Base-by-base conservation (phyloP, 805 yeast species). In the Saturnispora gosingensis region DNA sequence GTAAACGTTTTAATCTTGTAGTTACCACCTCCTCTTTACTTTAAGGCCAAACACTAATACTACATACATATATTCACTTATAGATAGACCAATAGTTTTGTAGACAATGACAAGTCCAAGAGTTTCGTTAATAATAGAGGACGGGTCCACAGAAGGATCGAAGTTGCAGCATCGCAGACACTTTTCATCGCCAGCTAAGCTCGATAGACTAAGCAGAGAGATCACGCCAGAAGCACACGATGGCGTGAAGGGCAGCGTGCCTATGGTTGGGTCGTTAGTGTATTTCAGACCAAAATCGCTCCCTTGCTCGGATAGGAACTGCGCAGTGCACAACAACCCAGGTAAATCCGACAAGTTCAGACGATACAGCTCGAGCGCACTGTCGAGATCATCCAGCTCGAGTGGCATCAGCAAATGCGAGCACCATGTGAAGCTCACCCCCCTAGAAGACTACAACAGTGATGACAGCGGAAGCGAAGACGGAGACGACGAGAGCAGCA, bases 241-340 rank as follows among this genome's bases (percentile, higher is more conserved):
- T 5, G 28, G 30, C 10, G 9, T 24, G 10, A 40, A 18, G 13
- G 68, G 67, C 3, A 49, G 66, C 0, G 48, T 59, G 10, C 68
- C 68, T 20, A 43, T 64, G 58, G 55, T 63, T 32, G 67, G 67
- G 3, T 64, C 68, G 8, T 43, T 64, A 22, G 60, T 64, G 1
- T 64, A 59, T 46, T 62, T 54, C 45, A 59, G 53, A 49, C 50
- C 51, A 22, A 57, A 58, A 53, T 24, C 44, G 8, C 44, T 27
- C 5, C 44, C 27, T 13, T 40, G 44, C n/a, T 24, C 44, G 24
- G 49, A 48, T 16, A 16, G 20, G 10, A 7, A 27, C 34, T 53
- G 18, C 45, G 56, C 5, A 43, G 43, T 32, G 25, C 40, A 24
- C 50, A 18, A 48, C 34, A 30, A 30, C 13, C 34, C 13, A 13